Evolutionary conservation across 2,329 filamentous ascomycete genomes (phyloP).

Genomic region (Hypoxylon sp.): DNA sequence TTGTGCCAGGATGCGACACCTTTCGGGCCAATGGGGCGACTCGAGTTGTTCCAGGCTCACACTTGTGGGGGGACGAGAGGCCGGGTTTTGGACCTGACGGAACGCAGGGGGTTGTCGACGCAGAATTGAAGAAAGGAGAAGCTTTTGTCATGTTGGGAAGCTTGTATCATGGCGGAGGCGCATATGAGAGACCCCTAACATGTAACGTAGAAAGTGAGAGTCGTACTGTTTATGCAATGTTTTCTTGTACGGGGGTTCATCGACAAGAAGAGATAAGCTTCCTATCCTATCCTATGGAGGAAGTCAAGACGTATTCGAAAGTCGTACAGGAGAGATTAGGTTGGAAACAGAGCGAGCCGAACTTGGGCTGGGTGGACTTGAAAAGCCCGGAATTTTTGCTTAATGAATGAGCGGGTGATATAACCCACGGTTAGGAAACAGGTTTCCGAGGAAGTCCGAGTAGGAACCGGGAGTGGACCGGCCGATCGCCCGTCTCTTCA

Average conservation of each 20-base stretch:
- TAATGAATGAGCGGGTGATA: not conserved
- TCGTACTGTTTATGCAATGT: constrained; percentile 58
- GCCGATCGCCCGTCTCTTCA: not conserved
- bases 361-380: constrained; percentile 59
- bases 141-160: constrained; percentile 58
- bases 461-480: constrained; percentile 6
- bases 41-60: constrained; percentile 56
- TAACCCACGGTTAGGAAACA: not conserved
- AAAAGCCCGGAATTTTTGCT: constrained; percentile 55
- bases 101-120: constrained; percentile 50
- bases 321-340: constrained; percentile 57
- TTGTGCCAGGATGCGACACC: constrained; percentile 57
- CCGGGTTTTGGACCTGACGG: constrained; percentile 55
- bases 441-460: constrained; percentile 1
- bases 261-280: constrained; percentile 55
- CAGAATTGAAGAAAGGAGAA: constrained; percentile 55
- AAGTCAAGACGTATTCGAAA: constrained; percentile 57
- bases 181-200: constrained; percentile 48
- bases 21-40: constrained; percentile 56
- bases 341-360: constrained; percentile 59
- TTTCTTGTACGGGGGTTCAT: constrained; percentile 57
- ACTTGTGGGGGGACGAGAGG: constrained; percentile 58
- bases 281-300: constrained; percentile 56
- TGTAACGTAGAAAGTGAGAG: constrained; percentile 41
- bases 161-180: constrained; percentile 56